Percentiles rank a stretch among this genome's conserved stretches.
phyloP scores from a whole-genome alignment of 192 early-diverging fungal species.

The Funneliformis geosporum region DNA sequence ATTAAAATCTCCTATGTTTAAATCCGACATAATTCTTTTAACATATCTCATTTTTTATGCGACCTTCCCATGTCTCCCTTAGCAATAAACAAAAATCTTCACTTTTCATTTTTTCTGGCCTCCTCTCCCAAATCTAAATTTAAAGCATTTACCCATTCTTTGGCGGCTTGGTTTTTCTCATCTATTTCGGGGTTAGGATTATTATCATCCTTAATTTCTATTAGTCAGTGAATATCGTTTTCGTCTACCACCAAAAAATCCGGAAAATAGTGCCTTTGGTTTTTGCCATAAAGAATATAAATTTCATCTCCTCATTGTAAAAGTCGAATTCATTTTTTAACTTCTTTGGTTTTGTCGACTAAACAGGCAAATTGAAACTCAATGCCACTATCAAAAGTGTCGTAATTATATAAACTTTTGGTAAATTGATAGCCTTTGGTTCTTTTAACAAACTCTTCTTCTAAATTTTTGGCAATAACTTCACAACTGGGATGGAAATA shows the following conservation, averaged over 20 bases:
- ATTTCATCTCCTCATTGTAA: conserved; percentile 23
- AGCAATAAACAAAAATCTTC: conserved; percentile 29
- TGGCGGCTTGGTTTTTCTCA: conserved; percentile 8
- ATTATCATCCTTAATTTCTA: conserved; percentile 18
- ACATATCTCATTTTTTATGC: conserved; percentile 27
- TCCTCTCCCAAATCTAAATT: conserved; percentile 22
- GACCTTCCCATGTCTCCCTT: conserved; percentile 24
- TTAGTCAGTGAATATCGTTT: conserved; percentile 18
- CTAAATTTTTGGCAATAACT: not conserved
- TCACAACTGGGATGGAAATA: not conserved
- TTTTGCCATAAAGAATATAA: conserved; percentile 18
- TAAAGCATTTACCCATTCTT: conserved; percentile 17
- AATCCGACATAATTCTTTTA: conserved; percentile 4
- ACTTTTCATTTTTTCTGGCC: conserved; percentile 20
- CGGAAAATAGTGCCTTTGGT: conserved; percentile 17
- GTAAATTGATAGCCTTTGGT: not conserved
- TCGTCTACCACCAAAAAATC: conserved; percentile 19
- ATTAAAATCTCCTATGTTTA: too few species aligned
- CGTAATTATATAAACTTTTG: conserved; percentile 4
- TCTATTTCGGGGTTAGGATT: conserved; percentile 12
- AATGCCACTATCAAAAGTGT: conserved; percentile 12
- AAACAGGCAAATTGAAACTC: not conserved
- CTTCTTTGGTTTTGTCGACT: conserved; percentile 5
- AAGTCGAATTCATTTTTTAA: conserved; percentile 21
- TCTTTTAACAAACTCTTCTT: conserved; percentile 2